Percentiles rank a stretch among this genome's conserved stretches.
These are phyloP conservation scores for Calonectria henricotiae DNA, from an alignment of 2,329 filamentous ascomycete species.

Conservation along the genomic window DNA sequence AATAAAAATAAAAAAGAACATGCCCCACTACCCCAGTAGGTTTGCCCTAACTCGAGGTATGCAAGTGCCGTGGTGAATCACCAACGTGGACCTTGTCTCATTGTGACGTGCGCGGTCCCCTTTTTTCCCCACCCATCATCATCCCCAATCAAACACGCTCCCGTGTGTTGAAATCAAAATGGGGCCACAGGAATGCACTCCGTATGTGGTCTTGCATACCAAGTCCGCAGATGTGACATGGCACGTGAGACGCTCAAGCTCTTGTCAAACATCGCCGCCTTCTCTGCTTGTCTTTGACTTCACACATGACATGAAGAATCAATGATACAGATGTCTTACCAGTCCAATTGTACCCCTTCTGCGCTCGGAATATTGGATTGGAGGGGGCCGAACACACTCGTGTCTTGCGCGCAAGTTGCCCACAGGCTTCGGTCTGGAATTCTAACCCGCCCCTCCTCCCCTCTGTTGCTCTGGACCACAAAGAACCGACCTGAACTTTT, in stretches of 20 bases:
- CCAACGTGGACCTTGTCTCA: neutral
- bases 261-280: neutral
- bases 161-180: neutral
- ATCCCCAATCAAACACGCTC: neutral
- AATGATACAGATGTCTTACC: neutral
- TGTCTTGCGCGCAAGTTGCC: neutral
- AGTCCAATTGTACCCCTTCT: neutral
- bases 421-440: neutral
- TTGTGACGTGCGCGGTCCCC: neutral
- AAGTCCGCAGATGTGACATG: conserved; percentile 11
- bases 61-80: conserved; percentile 17
- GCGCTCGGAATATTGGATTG: neutral
- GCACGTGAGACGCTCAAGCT: conserved; percentile 24
- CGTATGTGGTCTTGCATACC: conserved; percentile 18
- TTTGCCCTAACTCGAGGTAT: conserved; percentile 28
- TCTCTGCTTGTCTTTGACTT: neutral
- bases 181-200: conserved; percentile 3
- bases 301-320: neutral
- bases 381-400: conserved; percentile 6
- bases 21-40: conserved; percentile 33
- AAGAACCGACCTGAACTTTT: conserved; percentile 16
- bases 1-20: neutral
- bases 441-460: neutral
- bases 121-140: neutral
- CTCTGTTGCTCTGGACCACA: neutral